Conservation (phyloP, 2,329 filamentous ascomycete species). For the Pleurostoma richardsiae region DNA sequence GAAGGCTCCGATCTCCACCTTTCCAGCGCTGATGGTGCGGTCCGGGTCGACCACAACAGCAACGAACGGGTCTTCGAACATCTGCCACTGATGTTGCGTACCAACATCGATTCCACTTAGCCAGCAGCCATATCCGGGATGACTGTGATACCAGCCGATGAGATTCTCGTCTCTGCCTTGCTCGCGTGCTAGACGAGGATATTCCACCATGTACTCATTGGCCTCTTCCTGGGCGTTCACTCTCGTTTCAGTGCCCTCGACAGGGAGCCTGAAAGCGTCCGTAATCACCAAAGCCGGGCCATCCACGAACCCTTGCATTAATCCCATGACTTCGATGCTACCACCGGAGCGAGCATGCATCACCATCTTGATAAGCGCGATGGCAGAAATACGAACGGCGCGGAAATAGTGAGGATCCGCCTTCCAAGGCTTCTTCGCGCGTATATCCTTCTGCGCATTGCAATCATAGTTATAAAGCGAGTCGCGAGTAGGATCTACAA, state of each 20-base stretch:
- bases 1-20: slow-evolving; percentile 97
- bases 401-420: slow-evolving; percentile 85
- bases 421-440: slow-evolving; percentile 66
- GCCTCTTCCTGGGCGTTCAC: slow-evolving; percentile 95
- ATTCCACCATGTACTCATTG: slow-evolving; percentile 94
- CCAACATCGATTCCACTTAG: slow-evolving; percentile 91
- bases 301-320: slow-evolving; percentile 94
- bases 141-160: slow-evolving; percentile 96
- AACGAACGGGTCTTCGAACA: slow-evolving; percentile 83
- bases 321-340: slow-evolving; percentile 88
- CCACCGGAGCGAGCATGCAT: slow-evolving; percentile 98
- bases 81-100: slow-evolving; percentile 82
- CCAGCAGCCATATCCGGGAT: slow-evolving; percentile 98
- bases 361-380: slow-evolving; percentile 96
- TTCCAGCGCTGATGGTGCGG: slow-evolving; percentile 87
- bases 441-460: slow-evolving; percentile 61
- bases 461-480: slow-evolving; percentile 83
- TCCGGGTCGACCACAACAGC: slow-evolving; percentile 96
- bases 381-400: slow-evolving; percentile 84
- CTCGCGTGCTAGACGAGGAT: slow-evolving; percentile 70
- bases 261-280: slow-evolving; percentile 87
- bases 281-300: slow-evolving; percentile 85
- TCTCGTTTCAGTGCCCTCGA: slow-evolving; percentile 96
- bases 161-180: slow-evolving; percentile 81
- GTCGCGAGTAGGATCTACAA: slow-evolving; percentile 83